Conservation (phyloP, 2,329 filamentous ascomycete species). For the Lomentospora prolificans region DNA sequence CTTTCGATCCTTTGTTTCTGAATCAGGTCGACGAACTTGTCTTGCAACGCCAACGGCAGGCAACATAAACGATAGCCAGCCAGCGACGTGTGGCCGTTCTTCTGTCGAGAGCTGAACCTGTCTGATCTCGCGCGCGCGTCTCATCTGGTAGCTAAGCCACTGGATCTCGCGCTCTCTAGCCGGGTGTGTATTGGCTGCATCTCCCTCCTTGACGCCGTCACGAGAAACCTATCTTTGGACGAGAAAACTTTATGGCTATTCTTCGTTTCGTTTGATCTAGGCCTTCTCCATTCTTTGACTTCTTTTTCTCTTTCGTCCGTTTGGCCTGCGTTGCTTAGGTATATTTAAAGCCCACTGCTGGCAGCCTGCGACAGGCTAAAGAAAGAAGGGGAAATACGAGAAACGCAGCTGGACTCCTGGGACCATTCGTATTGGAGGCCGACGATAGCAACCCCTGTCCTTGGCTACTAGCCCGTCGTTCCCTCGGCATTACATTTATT, state of each 20-base stretch:
- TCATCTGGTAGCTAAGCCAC: too few relatives aligned
- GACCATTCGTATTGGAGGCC: background rate
- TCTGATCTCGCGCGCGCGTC: too few relatives aligned
- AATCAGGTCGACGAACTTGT: conserved; percentile 1
- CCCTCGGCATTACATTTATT: background rate
- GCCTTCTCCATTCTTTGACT: background rate
- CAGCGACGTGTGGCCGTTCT: too few relatives aligned
- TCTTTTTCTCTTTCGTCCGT: background rate
- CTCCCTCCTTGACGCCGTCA: too few relatives aligned
- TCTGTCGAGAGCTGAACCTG: background rate
- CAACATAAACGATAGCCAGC: too few relatives aligned
- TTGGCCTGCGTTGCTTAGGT: background rate
- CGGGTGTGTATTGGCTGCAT: too few relatives aligned
- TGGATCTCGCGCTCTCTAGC: too few relatives aligned
- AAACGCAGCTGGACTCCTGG: background rate
- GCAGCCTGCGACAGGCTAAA: background rate
- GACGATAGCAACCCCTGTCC: background rate
- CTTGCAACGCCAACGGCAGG: background rate
- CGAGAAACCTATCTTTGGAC: too few relatives aligned
- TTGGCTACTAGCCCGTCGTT: background rate
- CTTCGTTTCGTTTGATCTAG: background rate
- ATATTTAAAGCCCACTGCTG: background rate
- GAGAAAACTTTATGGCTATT: too few relatives aligned
- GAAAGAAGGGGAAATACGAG: background rate
- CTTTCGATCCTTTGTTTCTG: conserved; percentile 3